Percentiles rank a stretch among this genome's conserved stretches.
These are phyloP conservation scores for Sarocladium brachiariae DNA, from an alignment of 2,329 filamentous ascomycete species.

Conservation along the genomic window DNA sequence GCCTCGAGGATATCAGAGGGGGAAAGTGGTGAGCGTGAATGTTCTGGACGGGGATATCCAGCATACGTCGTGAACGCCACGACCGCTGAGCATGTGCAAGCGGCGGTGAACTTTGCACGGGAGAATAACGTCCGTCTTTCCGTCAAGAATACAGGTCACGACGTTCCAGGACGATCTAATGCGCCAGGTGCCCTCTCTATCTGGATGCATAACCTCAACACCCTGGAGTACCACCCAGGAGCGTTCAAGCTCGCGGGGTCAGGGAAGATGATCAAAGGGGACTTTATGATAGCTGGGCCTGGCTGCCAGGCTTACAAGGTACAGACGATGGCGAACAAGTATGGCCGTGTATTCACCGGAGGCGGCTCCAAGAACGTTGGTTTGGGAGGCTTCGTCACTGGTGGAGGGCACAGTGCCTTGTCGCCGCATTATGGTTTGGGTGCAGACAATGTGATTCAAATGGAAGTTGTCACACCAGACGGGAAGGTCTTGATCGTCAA, in stretches of 20 bases:
- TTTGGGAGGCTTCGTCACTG: slow-evolving; percentile 46
- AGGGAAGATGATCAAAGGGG: slow-evolving; percentile 31
- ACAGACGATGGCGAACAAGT: slow-evolving; percentile 35
- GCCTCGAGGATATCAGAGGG: neutral
- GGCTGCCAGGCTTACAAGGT: slow-evolving; percentile 45
- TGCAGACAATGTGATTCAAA: slow-evolving; percentile 48
- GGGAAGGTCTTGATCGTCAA: slow-evolving; percentile 39
- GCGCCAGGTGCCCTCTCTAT: slow-evolving; percentile 45
- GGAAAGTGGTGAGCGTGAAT: slow-evolving; percentile 14
- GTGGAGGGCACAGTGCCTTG: slow-evolving; percentile 39
- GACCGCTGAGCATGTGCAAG: slow-evolving; percentile 16
- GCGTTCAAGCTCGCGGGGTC: slow-evolving; percentile 12
- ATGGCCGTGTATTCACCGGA: slow-evolving; percentile 44
- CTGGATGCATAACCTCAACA: slow-evolving; percentile 44
- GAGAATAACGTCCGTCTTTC: slow-evolving; percentile 1
- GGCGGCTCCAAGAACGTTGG: slow-evolving; percentile 50
- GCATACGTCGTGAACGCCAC: slow-evolving; percentile 30
- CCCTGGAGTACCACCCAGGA: slow-evolving; percentile 28
- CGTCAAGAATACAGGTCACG: slow-evolving; percentile 6
- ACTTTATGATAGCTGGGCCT: slow-evolving; percentile 45
- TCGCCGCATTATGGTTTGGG: slow-evolving; percentile 43
- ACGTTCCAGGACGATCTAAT: slow-evolving; percentile 35
- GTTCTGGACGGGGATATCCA: slow-evolving; percentile 20
- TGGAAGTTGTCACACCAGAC: slow-evolving; percentile 41
- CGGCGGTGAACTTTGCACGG: slow-evolving; percentile 2